Base-by-base conservation (phyloP, 1,139 yeast species). In the Magnusiomyces suaveolens region DNA sequence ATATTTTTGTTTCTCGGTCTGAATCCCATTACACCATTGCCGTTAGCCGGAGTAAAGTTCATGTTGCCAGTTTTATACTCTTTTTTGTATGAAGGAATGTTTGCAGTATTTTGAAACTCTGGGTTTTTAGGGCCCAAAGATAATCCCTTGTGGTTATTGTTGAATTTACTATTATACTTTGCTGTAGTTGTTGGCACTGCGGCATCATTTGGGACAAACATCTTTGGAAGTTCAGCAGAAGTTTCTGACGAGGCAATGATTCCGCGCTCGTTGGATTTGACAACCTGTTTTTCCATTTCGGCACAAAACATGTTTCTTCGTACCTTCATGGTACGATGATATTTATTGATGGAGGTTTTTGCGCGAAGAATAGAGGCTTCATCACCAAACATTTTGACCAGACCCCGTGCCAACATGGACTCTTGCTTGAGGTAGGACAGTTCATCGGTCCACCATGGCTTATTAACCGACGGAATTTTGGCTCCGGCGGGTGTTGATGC, bases 401-500 rank as follows among this genome's bases (percentile, higher is more conserved):
- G 38, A 2, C 48, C 48, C 14, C 48, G 36, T 10, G 48, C 36
- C 33, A 14, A 32, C 2, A 38, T 46, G 16, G 18, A 36, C 16
- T 46, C 48, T 8, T 46, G 36, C 20, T 21, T 46, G 2, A 46
- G 36, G 38, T 29, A 46, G 14, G 33, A 18, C 38, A 46, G 24
- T 24, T 46, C 48, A 3, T 46, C 48, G 6, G 36, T 46, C 48
- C 48, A 46, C 48, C 48, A 46, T 26, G 36, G 48, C 48, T 46
- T 46, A n/a, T 26, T 46, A 2, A 8, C 18, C 2, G 14, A 6
- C 10, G 4, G 8, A n/a, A 6, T 41, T 8, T 20, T 20, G 20
- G 43, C 10, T n/a, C n/a, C 25, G n/a, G 18, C 41, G 12, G 33
- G 12, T 12, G 12, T 12, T 29, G 33, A 29, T 29, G 6, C 12